Evolutionary conservation across 495 filamentous ascomycete species (phyloP).

Genomic region (Hypomontagnella submonticulosa): DNA sequence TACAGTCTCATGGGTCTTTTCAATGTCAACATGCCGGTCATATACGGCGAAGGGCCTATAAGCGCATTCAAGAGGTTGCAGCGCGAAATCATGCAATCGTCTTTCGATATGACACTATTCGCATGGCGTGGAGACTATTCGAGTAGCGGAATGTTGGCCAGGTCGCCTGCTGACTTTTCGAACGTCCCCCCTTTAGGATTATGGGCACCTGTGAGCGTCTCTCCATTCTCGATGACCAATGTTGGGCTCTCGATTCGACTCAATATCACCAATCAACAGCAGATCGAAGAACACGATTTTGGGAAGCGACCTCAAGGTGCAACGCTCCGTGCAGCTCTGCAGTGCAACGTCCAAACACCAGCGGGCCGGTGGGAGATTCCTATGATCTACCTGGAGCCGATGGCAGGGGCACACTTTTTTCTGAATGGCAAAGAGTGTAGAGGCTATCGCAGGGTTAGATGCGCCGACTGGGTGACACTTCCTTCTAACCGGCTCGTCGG

Average conservation of each 20-base stretch:
- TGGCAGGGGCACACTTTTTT: background rate
- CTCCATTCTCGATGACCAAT: conserved; percentile 26
- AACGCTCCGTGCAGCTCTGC: conserved; percentile 14
- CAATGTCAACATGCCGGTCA: conserved; percentile 30
- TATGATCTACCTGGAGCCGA: conserved; percentile 22
- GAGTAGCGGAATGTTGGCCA: conserved; percentile 19
- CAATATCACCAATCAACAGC: conserved; percentile 1
- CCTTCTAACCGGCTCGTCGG: conserved; percentile 4
- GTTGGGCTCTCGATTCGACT: conserved; percentile 14
- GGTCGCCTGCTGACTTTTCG: conserved; percentile 21
- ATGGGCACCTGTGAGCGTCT: conserved; percentile 8
- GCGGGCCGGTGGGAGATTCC: conserved; percentile 20
- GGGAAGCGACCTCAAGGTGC: background rate
- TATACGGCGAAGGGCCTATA: conserved; percentile 35
- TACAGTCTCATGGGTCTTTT: conserved; percentile 36
- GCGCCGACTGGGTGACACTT: conserved; percentile 19
- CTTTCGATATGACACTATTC: conserved; percentile 41
- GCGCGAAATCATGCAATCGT: conserved; percentile 30
- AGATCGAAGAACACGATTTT: background rate
- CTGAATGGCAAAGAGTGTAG: conserved; percentile 1
- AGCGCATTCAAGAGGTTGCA: conserved; percentile 38
- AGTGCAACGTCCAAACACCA: conserved; percentile 21
- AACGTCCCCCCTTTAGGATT: conserved; percentile 1
- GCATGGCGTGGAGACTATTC: conserved; percentile 33
- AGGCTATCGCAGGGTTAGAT: conserved; percentile 28